Evolutionary conservation across 1,284 basidiomycete genomes (phyloP), one percentile per base, ranked within the genome.

Genomic region (Kalmanozyma brasiliensis): DNA sequence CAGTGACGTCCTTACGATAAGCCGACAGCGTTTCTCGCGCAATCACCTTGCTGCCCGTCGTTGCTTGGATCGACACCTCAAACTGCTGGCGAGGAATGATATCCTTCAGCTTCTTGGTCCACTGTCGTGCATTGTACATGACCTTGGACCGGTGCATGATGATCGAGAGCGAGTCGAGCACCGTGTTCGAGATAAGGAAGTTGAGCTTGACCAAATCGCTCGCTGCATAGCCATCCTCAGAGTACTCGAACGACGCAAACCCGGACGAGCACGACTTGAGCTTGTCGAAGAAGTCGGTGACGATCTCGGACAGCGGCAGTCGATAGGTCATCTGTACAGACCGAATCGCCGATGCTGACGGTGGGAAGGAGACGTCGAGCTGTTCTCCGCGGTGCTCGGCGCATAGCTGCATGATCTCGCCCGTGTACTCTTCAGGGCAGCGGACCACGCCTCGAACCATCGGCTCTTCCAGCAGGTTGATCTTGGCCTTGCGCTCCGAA

Each of bases 51-150:
- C 87, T 89, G 8, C 94, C 94, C 17, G 97, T 86, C 2, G 88
- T 78, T 19, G 83, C 84, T 47, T 84, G 83, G 44, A 85, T 82
- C 40, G 58, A 75, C 13, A 98, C 89, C 82, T 98, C 95, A 79
- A 95, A 98, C 56, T 95, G 84, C 82, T 98, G 95, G 42, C 91
- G 86, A 16, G 94, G 94, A 33, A 98, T 73, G 19, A 73, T 70
- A 6, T 78, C 76, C 49, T 75, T 79, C 24, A 81, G 41, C 48
- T 75, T 77, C 49, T 75, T 69, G 2, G 71, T 73, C 78, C 77
- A 80, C 33, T 34, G 23, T 10, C 77, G 41, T 13, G 69, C 80
- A 19, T 45, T 67, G 22, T 63, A 55, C 30, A 66, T 38, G 7
- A 77, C 67, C 53, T 81, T 80, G 30, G 65, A 69, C 0, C 80